Evolutionary conservation across 306 rosid genomes (phyloP).

Genomic region (Gynostemma pentaphyllum): DNA sequence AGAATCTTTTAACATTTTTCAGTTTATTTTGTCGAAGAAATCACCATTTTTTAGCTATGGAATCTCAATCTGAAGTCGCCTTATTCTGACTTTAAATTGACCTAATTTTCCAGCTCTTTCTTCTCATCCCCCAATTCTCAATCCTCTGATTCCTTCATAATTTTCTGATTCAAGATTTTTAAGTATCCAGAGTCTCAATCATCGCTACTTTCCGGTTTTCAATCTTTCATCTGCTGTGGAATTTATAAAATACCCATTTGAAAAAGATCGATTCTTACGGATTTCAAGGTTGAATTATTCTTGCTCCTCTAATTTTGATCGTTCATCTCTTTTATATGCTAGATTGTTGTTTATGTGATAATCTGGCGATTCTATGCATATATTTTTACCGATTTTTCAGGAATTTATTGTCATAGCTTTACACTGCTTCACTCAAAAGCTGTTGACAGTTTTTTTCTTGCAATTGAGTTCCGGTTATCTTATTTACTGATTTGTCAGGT

Average conservation of each 20-base stretch:
- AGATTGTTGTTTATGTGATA: background rate
- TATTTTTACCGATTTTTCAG: too few relatives aligned
- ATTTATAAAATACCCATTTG: background rate
- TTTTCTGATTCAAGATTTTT: background rate
- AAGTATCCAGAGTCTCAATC: too few relatives aligned
- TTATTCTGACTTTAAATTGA: background rate
- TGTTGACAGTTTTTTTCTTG: background rate
- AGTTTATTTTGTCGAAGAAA: too few relatives aligned
- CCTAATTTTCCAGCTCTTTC: background rate
- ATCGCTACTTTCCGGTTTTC: too few relatives aligned
- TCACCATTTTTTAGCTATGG: too few relatives aligned
- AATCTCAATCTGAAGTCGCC: background rate
- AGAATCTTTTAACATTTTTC: too few relatives aligned
- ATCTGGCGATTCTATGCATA: background rate
- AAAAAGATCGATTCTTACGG: background rate
- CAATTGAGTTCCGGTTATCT: background rate
- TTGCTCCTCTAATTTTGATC: background rate
- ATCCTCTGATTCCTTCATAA: background rate
- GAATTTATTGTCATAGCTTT: too few relatives aligned
- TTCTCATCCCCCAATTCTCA: background rate
- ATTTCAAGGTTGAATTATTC: background rate
- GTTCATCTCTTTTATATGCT: background rate
- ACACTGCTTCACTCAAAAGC: background rate
- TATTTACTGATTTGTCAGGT: background rate
- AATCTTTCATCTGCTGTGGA: background rate